phyloP scores from a whole-genome alignment of 2,329 filamentous ascomycete genomes.

The Aspergillus vadensis region DNA sequence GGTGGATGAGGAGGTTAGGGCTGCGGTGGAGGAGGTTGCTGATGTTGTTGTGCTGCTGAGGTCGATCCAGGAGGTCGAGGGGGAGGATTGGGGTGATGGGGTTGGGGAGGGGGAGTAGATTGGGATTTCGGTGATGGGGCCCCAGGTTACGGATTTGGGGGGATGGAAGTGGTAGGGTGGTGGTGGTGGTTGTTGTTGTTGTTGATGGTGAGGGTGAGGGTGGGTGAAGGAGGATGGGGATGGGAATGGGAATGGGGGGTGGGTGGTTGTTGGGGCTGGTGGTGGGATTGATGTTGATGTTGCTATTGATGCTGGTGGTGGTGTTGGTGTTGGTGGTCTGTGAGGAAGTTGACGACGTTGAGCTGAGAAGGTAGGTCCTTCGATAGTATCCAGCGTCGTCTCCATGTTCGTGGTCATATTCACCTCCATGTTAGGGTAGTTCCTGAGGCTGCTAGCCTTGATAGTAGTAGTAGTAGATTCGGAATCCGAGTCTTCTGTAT shows the following conservation, averaged over 20 bases:
- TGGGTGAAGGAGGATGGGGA: background rate
- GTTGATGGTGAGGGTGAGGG: background rate
- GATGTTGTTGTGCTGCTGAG: background rate
- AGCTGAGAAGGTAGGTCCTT: no score
- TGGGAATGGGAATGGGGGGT: background rate
- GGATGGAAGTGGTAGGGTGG: background rate
- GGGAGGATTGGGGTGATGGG: background rate
- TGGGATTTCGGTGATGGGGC: background rate
- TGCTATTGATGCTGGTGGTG: background rate
- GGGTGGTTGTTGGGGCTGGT: background rate
- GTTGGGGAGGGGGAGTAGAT: background rate
- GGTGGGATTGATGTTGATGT: background rate
- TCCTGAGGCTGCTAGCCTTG: no score
- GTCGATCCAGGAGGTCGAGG: background rate
- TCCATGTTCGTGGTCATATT: no score
- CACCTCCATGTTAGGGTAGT: no score
- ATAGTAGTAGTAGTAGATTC: no score
- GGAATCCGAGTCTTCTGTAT: no score
- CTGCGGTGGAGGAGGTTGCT: background rate
- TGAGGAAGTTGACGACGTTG: no score
- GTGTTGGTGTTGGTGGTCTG: no score
- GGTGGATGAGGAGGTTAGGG: background rate
- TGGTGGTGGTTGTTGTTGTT: background rate
- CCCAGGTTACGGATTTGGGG: slow-evolving; percentile 1
- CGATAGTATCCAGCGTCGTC: no score